phyloP scores from a whole-genome alignment of 1,139 yeast genomes.

The Geotrichum bryndzae region DNA sequence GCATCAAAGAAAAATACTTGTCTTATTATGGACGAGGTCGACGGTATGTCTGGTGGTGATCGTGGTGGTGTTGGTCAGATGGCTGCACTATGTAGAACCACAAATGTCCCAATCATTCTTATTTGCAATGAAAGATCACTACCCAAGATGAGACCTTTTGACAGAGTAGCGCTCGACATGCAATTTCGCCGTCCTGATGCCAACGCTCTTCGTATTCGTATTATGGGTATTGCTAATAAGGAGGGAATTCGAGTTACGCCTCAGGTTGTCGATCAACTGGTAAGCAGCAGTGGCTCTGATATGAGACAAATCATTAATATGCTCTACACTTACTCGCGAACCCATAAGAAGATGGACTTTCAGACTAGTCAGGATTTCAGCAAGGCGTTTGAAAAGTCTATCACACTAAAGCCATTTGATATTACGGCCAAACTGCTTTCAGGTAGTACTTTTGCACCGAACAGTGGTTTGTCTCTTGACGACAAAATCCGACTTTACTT shows the following conservation, averaged over 20 bases:
- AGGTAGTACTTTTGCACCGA: conserved; percentile 53
- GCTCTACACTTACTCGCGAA: conserved; percentile 69
- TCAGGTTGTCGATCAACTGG: conserved; percentile 74
- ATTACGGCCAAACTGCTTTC: conserved; percentile 67
- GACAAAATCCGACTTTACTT: conserved; percentile 87
- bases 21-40: conserved; percentile 96
- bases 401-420: conserved; percentile 89
- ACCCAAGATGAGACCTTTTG: conserved; percentile 96
- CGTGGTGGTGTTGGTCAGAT: conserved; percentile 97
- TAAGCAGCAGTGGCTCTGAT: conserved; percentile 80
- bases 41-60: conserved; percentile 99
- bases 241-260: conserved; percentile 81
- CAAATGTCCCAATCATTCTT: conserved; percentile 83
- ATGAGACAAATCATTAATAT: conserved; percentile 91
- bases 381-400: conserved; percentile 79
- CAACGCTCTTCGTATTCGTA: conserved; percentile 68
- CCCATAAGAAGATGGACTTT: conserved; percentile 60
- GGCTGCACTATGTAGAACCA: conserved; percentile 77
- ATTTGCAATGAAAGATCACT: conserved; percentile 89
- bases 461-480: conserved; percentile 51
- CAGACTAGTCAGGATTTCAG: conserved; percentile 48
- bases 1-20: conserved; percentile 51
- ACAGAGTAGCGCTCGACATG: conserved; percentile 72
- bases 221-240: conserved; percentile 85
- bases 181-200: conserved; percentile 89